These are phyloP conservation scores for Nothopassalora personata DNA, from an alignment of 2,329 filamentous ascomycete species.

Conservation along the genomic window DNA sequence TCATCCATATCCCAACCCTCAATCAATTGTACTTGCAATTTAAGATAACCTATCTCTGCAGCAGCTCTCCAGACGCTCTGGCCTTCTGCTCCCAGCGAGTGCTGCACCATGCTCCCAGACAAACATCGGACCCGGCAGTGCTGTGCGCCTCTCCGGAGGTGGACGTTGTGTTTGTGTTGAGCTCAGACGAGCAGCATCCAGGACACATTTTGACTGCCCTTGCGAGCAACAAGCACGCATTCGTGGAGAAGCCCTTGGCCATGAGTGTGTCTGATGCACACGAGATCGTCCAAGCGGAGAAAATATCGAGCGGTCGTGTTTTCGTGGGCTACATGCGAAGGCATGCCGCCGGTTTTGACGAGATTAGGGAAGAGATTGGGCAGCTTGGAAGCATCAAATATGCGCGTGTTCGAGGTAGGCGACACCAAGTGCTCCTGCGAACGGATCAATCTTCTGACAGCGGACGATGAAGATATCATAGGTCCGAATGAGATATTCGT, in stretches of 20 bases:
- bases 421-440: neutral
- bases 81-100: neutral
- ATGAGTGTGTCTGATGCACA: conserved; percentile 45
- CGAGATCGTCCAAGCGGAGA: conserved; percentile 48
- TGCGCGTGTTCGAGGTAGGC: conserved; percentile 40
- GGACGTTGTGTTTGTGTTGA: conserved; percentile 52
- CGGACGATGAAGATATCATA: conserved; percentile 43
- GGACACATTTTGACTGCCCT: conserved; percentile 49
- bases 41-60: conserved; percentile 46
- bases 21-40: conserved; percentile 43
- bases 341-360: conserved; percentile 52
- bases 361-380: neutral
- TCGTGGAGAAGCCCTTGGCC: conserved; percentile 57
- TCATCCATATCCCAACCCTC: conserved; percentile 51
- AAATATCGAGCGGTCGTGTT: conserved; percentile 38
- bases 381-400: conserved; percentile 46
- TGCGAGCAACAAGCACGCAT: conserved; percentile 49
- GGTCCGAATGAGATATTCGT: conserved; percentile 51
- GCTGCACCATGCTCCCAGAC: neutral
- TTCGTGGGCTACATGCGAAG: conserved; percentile 59
- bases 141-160: conserved; percentile 34
- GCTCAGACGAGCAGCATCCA: conserved; percentile 52
- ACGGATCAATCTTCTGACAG: neutral
- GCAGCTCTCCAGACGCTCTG: neutral
- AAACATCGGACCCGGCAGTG: neutral